A percentile compares a stretch with the other conserved stretches of the same genome.
phyloP scores from a whole-genome alignment of 2,329 filamentous ascomycete species.

The Exophiala sp. region DNA sequence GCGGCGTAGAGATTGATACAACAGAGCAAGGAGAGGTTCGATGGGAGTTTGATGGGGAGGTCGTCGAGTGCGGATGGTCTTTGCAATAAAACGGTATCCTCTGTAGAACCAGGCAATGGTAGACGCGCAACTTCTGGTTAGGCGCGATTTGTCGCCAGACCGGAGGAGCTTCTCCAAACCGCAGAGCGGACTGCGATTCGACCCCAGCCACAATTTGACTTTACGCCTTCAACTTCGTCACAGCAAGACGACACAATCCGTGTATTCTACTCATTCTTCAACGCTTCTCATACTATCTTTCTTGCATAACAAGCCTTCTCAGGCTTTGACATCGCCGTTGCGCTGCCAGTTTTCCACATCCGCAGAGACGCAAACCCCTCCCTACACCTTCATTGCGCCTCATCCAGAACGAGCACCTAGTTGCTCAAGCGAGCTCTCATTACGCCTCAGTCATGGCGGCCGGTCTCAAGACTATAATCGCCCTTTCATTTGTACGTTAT shows the following conservation, averaged over 20 bases:
- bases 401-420: neutral
- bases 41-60: constrained; percentile 2
- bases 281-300: neutral
- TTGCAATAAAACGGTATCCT: constrained; percentile 2
- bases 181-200: neutral
- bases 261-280: neutral
- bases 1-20: constrained; percentile 2
- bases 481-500: constrained; percentile 80
- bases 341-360: neutral
- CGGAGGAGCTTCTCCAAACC: constrained; percentile 3
- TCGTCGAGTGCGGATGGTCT: constrained; percentile 1
- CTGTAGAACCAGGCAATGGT: constrained; percentile 13
- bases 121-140: constrained; percentile 13
- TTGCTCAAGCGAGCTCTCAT: constrained; percentile 2
- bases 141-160: constrained; percentile 1
- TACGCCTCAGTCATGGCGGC: constrained; percentile 53
- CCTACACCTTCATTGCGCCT: neutral
- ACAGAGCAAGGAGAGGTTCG: constrained; percentile 1
- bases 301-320: neutral
- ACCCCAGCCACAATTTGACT: constrained; percentile 7
- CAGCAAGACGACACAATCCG: neutral
- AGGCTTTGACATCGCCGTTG: neutral
- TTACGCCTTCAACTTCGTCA: neutral
- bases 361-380: neutral
- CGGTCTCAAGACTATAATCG: constrained; percentile 97